Evolutionary conservation across 2,329 filamentous ascomycete genomes (phyloP), one percentile per base, ranked within the genome.

Genomic region (Cryphonectria parasitica): DNA sequence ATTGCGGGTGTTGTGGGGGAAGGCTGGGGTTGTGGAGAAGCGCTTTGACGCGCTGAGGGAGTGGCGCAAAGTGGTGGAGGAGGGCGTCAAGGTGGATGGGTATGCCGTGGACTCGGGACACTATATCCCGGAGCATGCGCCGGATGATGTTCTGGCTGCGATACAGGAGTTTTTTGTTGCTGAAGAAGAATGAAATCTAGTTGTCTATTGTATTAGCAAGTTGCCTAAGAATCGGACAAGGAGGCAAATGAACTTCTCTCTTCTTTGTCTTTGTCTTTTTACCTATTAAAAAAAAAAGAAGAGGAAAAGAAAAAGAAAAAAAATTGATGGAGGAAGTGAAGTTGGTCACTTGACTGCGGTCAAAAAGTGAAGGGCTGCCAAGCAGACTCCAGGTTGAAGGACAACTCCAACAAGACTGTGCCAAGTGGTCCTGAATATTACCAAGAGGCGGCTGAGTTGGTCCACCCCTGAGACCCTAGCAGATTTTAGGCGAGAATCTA

Each of bases 41-140:
- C 79, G 79, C 13, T 89, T 85, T 76, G 81, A 86, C 75, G 82
- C 84, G 10, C 66, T 85, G 2, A 76, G 77, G 28, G 86, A 88
- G 74, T 89, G 88, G 87, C 79, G 73, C 65, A 81, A 80, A 65
- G 85, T 89, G 19, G 76, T 78, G 13, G 79, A 77, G 7, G 74
- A 76, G 69, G 67, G 76, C 0, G 77, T 81, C 6, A 11, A 58
- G 1, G 82, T 85, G 0, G 74, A 78, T 10, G 85, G 84, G 0
- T 77, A 82, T 45, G 78, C 75, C 2, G 80, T 88, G 10, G 80
- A 85, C 25, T 82, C 83, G 22, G 82, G 85, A 0, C 84, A 86
- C 74, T 86, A 84, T 73, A 81, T 85, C 34, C 80, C 85, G 0
- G 87, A 89, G 73, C 83, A 89, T 71, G 79, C 78, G 36, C 86